phyloP scores from a whole-genome alignment of 140 eudicot genomes.

The Cichorium intybus region DNA sequence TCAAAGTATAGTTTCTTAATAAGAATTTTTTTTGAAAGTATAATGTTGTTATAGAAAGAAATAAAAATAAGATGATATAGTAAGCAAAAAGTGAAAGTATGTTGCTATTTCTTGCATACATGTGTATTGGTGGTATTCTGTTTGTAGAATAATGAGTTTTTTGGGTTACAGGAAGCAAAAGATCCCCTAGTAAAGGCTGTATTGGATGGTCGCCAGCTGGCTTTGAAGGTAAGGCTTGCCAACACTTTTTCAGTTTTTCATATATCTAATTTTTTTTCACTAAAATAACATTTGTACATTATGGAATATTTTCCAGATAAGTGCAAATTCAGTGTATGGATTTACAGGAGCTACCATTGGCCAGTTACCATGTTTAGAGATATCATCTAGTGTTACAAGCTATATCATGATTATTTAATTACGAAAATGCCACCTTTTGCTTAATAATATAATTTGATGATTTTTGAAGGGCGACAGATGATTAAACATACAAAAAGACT shows the following conservation, averaged over 20 bases:
- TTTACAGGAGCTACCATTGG: slow-evolving; percentile 99
- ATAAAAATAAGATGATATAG: no score
- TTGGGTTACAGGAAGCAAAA: slow-evolving; percentile 76
- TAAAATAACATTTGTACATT: background rate
- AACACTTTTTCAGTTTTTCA: background rate
- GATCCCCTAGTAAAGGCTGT: slow-evolving; percentile 98
- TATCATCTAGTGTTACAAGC: slow-evolving; percentile 99
- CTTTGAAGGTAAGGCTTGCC: slow-evolving; percentile 68
- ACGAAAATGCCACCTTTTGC: slow-evolving; percentile 7
- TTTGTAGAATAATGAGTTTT: slow-evolving; percentile 14
- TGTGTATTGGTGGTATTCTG: no score
- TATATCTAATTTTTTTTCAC: background rate
- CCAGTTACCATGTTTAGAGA: slow-evolving; percentile 94
- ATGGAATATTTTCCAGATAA: slow-evolving; percentile 50
- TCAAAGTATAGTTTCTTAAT: no score
- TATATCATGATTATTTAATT: slow-evolving; percentile 29
- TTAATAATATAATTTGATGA: slow-evolving; percentile 10
- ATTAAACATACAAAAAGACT: slow-evolving; percentile 95
- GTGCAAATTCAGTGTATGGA: slow-evolving; percentile 99
- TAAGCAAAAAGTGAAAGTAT: background rate
- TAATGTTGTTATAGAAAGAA: no score
- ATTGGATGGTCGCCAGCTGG: slow-evolving; percentile 98
- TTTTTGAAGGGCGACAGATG: slow-evolving; percentile 93
- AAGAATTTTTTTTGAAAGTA: no score
- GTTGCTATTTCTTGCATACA: no score